Base-by-base conservation (phyloP, 2,329 filamentous ascomycete genomes). In the Magnaporthiopsis rhizophila region DNA sequence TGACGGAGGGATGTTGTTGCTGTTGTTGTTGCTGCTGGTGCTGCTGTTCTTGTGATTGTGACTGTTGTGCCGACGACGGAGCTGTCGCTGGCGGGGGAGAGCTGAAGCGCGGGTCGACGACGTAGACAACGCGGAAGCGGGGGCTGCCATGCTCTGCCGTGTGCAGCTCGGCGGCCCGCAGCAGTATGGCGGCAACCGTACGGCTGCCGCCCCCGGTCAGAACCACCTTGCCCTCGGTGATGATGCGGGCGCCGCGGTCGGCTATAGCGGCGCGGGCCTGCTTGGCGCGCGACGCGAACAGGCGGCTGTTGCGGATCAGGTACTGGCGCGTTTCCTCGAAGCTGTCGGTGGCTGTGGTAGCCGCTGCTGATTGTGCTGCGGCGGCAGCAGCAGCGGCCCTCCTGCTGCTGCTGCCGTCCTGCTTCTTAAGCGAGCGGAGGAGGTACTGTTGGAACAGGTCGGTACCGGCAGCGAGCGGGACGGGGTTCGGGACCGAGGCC, bases 401-500 rank as follows among this genome's bases (percentile, higher is more conserved):
- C 34, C 13, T n/a, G 34, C 18, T 3, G 58, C 34, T 13, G 58
- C 59, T 28, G 53, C 18, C 15, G 53, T 24, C 62, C 68, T 82
- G 81, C 78, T 83, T 80, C 77, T 83, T 84, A 73, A 89, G 81
- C 68, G 83, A 92, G 65, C 88, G 87, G 71, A 97, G 89, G 70
- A 99, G 86, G 77, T 96, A 98, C 74, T 94, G 89, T 75, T 95
- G 90, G 81, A 99, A 98, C 65, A 98, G 86, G 75, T 97, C 93
- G 66, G 93, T 97, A 71, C 95, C 95, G 64, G 96, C 95, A 61
- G 91, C 92, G 21, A 98, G 86, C 5, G 93, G 94, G 65, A 98
- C 91, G 18, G 93, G 91, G 78, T 99, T 98, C 9, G 89, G 83
- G 63, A 96, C 89, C 26, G 88, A 86, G 65, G 83, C 82, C 75